Evolutionary conservation across 1,284 basidiomycete species (phyloP).

Genomic region (Fomitopsis palustris): DNA sequence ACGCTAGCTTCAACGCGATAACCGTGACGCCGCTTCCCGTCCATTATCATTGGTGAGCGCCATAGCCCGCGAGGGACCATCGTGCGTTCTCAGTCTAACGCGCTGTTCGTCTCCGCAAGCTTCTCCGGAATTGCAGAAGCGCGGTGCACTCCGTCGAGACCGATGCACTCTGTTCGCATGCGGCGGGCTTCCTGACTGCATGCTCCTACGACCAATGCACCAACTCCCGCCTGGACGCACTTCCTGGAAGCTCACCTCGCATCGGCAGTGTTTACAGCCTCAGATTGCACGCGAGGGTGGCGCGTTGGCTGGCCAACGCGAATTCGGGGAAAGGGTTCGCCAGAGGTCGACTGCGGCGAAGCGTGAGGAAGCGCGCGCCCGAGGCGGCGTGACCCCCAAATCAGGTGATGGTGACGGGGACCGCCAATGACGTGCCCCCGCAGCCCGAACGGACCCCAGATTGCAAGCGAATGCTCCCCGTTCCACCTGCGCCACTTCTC

Average conservation of each 20-base stretch:
- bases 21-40: not conserved
- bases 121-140: not conserved
- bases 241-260: not conserved
- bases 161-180: not conserved
- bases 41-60: not conserved
- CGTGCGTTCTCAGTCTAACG: not conserved
- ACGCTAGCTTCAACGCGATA: not conserved
- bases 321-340: not conserved
- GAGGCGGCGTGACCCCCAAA: not conserved
- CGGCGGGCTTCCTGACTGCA: not conserved
- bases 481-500: slow-evolving; percentile 3
- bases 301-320: slow-evolving; percentile 1
- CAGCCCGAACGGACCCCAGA: not conserved
- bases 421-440: slow-evolving; percentile 2
- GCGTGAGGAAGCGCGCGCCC: not conserved
- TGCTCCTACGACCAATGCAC: not conserved
- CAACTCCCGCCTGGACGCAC: not conserved
- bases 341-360: not conserved
- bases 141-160: not conserved
- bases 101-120: not conserved
- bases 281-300: not conserved
- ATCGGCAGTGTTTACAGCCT: not conserved
- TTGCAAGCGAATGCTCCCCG: not conserved
- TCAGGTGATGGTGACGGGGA: slow-evolving; percentile 4
- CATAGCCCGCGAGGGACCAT: not conserved